These are phyloP conservation scores for Hydrangea macrophylla DNA, from an alignment of 148 eudicot species.

Conservation along the genomic window DNA sequence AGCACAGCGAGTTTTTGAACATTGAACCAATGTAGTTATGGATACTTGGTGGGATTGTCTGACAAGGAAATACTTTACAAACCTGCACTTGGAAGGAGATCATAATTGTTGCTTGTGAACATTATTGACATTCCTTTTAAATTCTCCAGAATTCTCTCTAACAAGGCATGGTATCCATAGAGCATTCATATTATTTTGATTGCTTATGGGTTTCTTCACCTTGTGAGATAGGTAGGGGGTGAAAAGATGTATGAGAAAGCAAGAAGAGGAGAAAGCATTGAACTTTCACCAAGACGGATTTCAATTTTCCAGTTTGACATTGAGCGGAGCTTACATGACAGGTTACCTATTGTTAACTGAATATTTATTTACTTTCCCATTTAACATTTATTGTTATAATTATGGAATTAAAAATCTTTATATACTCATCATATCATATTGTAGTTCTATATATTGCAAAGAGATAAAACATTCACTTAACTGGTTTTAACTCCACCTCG, in stretches of 20 bases:
- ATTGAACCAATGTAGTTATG: not conserved
- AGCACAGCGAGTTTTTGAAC: no score
- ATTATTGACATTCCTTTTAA: not conserved
- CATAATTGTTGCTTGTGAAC: not conserved
- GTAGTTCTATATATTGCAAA: not conserved
- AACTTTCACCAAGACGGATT: conserved; percentile 90
- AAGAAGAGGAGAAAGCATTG: conserved; percentile 96
- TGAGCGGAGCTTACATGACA: conserved; percentile 94
- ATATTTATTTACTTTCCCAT: not conserved
- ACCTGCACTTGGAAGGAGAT: no score
- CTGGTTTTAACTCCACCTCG: no score
- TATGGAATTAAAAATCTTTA: no score
- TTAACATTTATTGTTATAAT: not conserved
- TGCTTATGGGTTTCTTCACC: not conserved
- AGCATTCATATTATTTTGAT: not conserved
- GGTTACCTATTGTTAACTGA: conserved; percentile 36
- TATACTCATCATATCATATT: not conserved
- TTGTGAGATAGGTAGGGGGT: conserved; percentile 77
- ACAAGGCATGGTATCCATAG: not conserved
- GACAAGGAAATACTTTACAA: no score
- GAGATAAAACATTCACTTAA: no score
- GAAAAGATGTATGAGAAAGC: conserved; percentile 98
- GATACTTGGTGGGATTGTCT: not conserved
- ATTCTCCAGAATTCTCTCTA: not conserved
- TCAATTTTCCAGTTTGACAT: conserved; percentile 87